These are phyloP conservation scores for Quercus bicolor DNA, from an alignment of 306 rosid species.

Conservation along the genomic window DNA sequence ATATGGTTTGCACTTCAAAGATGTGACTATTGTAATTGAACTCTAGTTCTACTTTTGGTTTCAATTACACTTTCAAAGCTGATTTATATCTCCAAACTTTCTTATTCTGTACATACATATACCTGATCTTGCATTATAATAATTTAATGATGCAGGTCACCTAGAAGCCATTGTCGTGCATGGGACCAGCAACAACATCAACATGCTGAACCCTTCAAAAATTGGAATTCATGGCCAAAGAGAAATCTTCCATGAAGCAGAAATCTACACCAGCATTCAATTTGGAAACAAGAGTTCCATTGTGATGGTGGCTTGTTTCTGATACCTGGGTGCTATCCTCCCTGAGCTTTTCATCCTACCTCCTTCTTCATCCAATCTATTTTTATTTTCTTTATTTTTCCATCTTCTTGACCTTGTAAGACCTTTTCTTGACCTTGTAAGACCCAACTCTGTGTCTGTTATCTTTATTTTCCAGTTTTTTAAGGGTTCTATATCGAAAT, in stretches of 20 bases:
- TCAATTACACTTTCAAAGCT: constrained; percentile 8
- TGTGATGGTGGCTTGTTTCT: constrained; percentile 14
- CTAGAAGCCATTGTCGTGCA: constrained; percentile 26
- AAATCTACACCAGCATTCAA: constrained; percentile 31
- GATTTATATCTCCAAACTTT: constrained; percentile 26
- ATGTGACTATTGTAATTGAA: constrained; percentile 18
- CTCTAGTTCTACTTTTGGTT: neutral
- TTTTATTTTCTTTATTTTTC: neutral
- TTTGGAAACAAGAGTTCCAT: constrained; percentile 22
- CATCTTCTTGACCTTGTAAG: constrained; percentile 99
- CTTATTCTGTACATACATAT: constrained; percentile 38
- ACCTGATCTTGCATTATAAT: constrained; percentile 24
- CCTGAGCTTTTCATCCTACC: constrained; percentile 63
- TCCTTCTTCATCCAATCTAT: constrained; percentile 5
- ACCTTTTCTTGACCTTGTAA: constrained; percentile 99
- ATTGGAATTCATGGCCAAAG: constrained; percentile 29
- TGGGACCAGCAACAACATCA: constrained; percentile 22
- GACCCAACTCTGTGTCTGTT: constrained; percentile 38
- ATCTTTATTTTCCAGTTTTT: constrained; percentile 10
- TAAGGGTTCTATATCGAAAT: constrained; percentile 25
- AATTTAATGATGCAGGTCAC: constrained; percentile 35
- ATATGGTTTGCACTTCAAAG: neutral
- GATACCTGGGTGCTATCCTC: constrained; percentile 72
- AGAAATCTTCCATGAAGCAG: constrained; percentile 20
- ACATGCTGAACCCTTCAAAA: constrained; percentile 33